Percentiles rank a stretch among this genome's conserved stretches.
phyloP scores from a whole-genome alignment of 2,329 filamentous ascomycete species.

The Colletotrichum plurivorum region DNA sequence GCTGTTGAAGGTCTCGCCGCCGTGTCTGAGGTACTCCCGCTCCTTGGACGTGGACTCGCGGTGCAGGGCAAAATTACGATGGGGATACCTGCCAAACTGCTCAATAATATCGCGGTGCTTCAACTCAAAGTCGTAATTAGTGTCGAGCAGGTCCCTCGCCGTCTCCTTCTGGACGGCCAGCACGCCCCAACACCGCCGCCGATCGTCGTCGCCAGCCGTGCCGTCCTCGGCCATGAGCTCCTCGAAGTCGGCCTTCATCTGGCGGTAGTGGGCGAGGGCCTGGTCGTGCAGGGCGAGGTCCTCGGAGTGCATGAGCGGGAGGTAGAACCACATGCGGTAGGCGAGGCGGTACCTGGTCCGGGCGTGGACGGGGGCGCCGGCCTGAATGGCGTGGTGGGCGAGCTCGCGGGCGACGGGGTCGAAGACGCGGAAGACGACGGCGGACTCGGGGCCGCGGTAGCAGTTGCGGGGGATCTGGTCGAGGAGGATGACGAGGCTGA shows the following conservation, averaged over 20 bases:
- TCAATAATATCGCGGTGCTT: slow-evolving; percentile 65
- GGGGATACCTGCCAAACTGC: slow-evolving; percentile 71
- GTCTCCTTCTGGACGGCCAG: slow-evolving; percentile 46
- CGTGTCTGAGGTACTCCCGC: slow-evolving; percentile 61
- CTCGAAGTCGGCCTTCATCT: slow-evolving; percentile 51
- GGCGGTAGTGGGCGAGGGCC: slow-evolving; percentile 49
- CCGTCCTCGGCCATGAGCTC: slow-evolving; percentile 48
- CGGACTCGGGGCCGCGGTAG: slow-evolving; percentile 64
- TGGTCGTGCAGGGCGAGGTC: slow-evolving; percentile 59
- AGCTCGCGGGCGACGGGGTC: slow-evolving; percentile 68
- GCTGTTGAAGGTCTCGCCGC: slow-evolving; percentile 55
- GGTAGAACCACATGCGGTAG: slow-evolving; percentile 69
- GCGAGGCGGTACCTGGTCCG: slow-evolving; percentile 51
- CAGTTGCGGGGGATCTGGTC: slow-evolving; percentile 76
- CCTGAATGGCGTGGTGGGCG: slow-evolving; percentile 50
- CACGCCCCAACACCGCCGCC: slow-evolving; percentile 46
- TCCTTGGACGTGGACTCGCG: slow-evolving; percentile 65
- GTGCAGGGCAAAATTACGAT: slow-evolving; percentile 67
- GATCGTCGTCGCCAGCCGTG: slow-evolving; percentile 43
- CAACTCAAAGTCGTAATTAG: slow-evolving; percentile 53
- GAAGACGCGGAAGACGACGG: slow-evolving; percentile 66
- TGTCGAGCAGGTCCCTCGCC: slow-evolving; percentile 44
- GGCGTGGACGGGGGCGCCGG: slow-evolving; percentile 47
- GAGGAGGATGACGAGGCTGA: slow-evolving; percentile 70
- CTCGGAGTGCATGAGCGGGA: slow-evolving; percentile 74